phyloP scores from a whole-genome alignment of 257 asterid genomes.

The Solanum infundibuliforme region DNA sequence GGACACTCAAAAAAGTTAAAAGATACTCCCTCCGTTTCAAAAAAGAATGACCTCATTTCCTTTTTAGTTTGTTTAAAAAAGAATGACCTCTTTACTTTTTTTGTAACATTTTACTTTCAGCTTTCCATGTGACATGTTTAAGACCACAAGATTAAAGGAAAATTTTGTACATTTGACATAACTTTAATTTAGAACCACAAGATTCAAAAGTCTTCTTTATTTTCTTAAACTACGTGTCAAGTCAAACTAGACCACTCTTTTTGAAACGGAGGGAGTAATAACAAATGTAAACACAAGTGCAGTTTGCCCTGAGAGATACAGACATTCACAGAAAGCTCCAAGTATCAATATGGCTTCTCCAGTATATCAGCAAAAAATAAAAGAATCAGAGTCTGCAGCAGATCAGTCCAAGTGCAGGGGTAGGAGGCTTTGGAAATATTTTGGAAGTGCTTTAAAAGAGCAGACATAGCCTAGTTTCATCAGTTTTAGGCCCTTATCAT shows the following conservation, averaged over 20 bases:
- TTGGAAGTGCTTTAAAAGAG: not conserved
- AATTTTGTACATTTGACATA: no score
- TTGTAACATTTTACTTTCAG: no score
- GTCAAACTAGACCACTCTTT: no score
- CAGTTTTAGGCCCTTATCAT: not conserved
- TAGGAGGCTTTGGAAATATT: not conserved
- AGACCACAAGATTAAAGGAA: no score
- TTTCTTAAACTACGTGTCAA: no score
- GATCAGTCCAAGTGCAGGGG: not conserved
- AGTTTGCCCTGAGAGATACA: not conserved
- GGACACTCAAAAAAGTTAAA: not conserved
- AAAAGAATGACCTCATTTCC: no score
- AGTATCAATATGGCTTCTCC: not conserved
- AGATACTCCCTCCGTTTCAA: not conserved
- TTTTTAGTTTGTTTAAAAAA: no score
- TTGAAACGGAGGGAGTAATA: not conserved
- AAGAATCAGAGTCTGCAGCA: not conserved
- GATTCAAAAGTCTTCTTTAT: no score
- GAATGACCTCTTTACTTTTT: no score
- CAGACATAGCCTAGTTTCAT: not conserved
- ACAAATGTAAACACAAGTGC: not conserved
- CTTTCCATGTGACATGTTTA: no score
- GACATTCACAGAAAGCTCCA: not conserved
- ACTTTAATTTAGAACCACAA: no score
- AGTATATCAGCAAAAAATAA: not conserved